Evolutionary conservation across 345 rosid species (phyloP), one percentile per base, ranked within the genome.

Genomic region (Laguncularia racemosa): DNA sequence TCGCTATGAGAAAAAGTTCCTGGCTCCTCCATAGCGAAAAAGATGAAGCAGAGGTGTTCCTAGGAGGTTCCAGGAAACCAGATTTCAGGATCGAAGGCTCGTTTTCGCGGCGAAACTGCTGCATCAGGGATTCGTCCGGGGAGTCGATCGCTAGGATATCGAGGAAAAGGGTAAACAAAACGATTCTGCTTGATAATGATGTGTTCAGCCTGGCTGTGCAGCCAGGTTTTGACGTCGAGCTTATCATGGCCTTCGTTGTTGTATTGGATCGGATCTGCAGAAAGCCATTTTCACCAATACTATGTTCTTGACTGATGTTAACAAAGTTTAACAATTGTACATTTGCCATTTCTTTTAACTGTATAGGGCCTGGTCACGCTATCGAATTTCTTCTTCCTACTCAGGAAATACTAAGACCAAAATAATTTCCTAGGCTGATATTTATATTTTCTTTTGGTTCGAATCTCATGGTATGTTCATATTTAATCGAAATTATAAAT

Each of bases 31-130:
- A 49, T 13, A 49, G 48, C n/a, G 17, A 63, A 20, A 67, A 74
- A 28, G 63, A 61, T 1, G 61, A 60, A 14, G 81, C 76, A 0
- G 81, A 73, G 71, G 73, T 81, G 17, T 71, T 70, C 63, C 61
- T 81, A 70, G 57, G 58, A 20, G 58, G 65, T n/a, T 21, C n/a
- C 10, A 16, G 38, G 12, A 50, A 45, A 0, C 80, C 85, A 2
- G 82, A 81, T 64, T 78, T 75, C 55, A 61, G 19, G 28, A 16
- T 81, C 2, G 69, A 81, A 44, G 86, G 86, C 1, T 65, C 78
- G 2, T 81, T 81, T 28, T 21, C 63, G 46, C 61, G 56, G 50
- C 52, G 81, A 15, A 69, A 71, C 46, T 76, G 77, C 75, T 60
- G 59, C 55, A 65, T 76, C 62, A 62, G 48, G 50, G 49, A 38